phyloP scores from a whole-genome alignment of 2,329 filamentous ascomycete species.

The Talaromyces islandicus region DNA sequence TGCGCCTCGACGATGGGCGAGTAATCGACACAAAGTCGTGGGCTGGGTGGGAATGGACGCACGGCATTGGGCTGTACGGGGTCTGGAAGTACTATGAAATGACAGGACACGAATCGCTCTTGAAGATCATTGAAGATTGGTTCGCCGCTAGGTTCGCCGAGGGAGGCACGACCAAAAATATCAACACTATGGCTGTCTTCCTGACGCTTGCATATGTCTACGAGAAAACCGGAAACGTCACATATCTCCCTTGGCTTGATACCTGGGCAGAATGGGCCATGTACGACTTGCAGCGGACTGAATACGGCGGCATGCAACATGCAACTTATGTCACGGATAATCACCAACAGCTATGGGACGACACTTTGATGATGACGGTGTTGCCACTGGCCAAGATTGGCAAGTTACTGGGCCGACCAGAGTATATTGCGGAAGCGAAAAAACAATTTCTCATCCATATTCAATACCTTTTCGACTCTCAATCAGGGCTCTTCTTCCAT shows the following conservation, averaged over 20 bases:
- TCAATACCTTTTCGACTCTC: slow-evolving; percentile 69
- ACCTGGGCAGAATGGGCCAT: slow-evolving; percentile 79
- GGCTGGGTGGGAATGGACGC: slow-evolving; percentile 71
- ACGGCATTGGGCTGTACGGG: slow-evolving; percentile 73
- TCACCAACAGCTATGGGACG: slow-evolving; percentile 73
- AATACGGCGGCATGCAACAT: slow-evolving; percentile 67
- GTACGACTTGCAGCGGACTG: slow-evolving; percentile 66
- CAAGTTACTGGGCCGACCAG: slow-evolving; percentile 59
- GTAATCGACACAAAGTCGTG: slow-evolving; percentile 81
- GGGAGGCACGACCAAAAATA: slow-evolving; percentile 74
- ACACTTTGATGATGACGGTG: slow-evolving; percentile 85
- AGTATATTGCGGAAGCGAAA: slow-evolving; percentile 73
- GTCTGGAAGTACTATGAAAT: slow-evolving; percentile 76
- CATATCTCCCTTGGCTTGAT: slow-evolving; percentile 71
- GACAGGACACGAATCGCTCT: slow-evolving; percentile 55
- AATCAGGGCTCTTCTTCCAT: slow-evolving; percentile 71
- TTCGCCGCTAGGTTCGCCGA: slow-evolving; percentile 62
- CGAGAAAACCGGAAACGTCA: slow-evolving; percentile 62
- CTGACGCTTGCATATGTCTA: slow-evolving; percentile 72
- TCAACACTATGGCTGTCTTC: slow-evolving; percentile 78
- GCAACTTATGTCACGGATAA: slow-evolving; percentile 68
- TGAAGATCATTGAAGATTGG: slow-evolving; percentile 67
- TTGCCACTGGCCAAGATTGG: slow-evolving; percentile 76
- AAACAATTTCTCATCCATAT: slow-evolving; percentile 71
- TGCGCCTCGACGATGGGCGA: slow-evolving; percentile 64